Conservation (phyloP, 2,329 filamentous ascomycete genomes). For the Colletotrichum tofieldiae region DNA sequence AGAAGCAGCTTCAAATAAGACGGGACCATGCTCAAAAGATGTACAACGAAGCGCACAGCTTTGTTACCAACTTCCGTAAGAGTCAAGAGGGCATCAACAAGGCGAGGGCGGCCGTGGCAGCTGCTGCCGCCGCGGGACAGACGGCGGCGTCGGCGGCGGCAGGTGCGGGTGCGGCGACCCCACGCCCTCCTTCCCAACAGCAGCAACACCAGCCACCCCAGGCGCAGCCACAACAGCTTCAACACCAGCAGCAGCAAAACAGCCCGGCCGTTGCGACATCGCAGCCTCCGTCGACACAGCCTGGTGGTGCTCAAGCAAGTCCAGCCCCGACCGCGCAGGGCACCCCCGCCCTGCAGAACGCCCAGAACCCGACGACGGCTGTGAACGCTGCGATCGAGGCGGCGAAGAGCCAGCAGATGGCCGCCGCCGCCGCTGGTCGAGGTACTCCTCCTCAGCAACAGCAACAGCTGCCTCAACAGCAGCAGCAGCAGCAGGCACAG, state of each 20-base stretch:
- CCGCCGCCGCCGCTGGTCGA: constrained; percentile 46
- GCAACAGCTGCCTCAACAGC: constrained; percentile 30
- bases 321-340: constrained; percentile 7
- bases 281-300: constrained; percentile 36
- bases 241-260: constrained; percentile 41
- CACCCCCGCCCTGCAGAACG: constrained; percentile 43
- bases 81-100: constrained; percentile 57
- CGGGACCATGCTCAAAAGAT: constrained; percentile 62
- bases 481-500: constrained; percentile 41
- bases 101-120: constrained; percentile 44
- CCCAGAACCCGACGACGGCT: constrained; percentile 54
- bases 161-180: background rate
- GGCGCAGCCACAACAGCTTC: constrained; percentile 32
- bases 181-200: constrained; percentile 1
- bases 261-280: constrained; percentile 44
- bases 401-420: constrained; percentile 60
- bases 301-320: constrained; percentile 34
- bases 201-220: constrained; percentile 28
- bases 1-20: constrained; percentile 60
- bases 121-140: constrained; percentile 43
- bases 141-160: constrained; percentile 2
- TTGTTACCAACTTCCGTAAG: constrained; percentile 64
- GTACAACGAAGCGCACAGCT: constrained; percentile 63
- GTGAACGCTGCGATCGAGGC: constrained; percentile 63
- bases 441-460: constrained; percentile 48